Conservation (phyloP, 768 basidiomycete species). For the Leucocoprinus birnbaumii region DNA sequence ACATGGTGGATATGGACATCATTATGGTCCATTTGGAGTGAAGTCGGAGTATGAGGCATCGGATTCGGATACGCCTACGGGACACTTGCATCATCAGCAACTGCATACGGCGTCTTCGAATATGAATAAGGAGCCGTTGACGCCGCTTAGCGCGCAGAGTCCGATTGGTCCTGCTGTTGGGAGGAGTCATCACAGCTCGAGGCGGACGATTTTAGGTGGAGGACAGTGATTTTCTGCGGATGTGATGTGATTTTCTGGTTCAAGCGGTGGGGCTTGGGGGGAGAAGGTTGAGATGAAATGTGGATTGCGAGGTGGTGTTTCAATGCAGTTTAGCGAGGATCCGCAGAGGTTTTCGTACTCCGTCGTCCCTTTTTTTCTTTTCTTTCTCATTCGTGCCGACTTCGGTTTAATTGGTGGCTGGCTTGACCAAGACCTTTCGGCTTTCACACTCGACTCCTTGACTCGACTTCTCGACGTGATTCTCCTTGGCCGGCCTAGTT, state of each 20-base stretch:
- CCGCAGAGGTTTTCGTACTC: too few relatives aligned
- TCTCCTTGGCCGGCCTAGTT: too few relatives aligned
- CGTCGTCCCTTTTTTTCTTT: too few relatives aligned
- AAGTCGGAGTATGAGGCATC: neutral
- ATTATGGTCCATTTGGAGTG: neutral
- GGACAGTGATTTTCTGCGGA: neutral
- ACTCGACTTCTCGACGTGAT: too few relatives aligned
- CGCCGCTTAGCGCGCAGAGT: slow-evolving; percentile 10
- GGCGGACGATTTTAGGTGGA: neutral
- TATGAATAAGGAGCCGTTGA: slow-evolving; percentile 9
- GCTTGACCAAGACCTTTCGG: neutral
- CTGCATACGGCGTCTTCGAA: neutral
- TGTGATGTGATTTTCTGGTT: neutral
- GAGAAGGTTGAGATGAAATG: too few relatives aligned
- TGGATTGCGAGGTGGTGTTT: too few relatives aligned
- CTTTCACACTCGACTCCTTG: too few relatives aligned
- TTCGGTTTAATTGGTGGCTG: neutral
- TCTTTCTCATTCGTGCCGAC: too few relatives aligned
- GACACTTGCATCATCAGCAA: neutral
- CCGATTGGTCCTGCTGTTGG: slow-evolving; percentile 9
- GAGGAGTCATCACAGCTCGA: neutral
- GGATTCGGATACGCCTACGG: neutral
- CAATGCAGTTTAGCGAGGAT: too few relatives aligned
- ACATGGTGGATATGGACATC: neutral
- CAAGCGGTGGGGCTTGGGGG: too few relatives aligned